These are phyloP conservation scores for Cutaneotrichosporon dermatis DNA, from an alignment of 1,284 basidiomycete genomes.

Conservation along the genomic window DNA sequence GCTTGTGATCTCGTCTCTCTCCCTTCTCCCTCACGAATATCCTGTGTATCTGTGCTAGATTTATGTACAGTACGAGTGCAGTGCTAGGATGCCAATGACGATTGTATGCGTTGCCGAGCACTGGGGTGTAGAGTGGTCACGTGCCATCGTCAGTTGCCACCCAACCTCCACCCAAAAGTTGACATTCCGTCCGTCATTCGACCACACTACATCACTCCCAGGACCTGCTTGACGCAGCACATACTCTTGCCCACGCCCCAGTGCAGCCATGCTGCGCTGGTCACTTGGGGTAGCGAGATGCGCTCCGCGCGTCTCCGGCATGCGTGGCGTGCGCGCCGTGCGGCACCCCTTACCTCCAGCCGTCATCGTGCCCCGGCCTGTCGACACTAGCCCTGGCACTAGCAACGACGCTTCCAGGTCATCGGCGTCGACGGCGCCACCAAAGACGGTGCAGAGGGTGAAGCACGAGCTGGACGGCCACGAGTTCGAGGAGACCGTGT, in stretches of 20 bases:
- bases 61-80: not conserved
- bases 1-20: not conserved
- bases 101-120: not conserved
- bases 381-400: too few species aligned
- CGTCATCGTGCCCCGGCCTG: not conserved
- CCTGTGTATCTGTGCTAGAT: not conserved
- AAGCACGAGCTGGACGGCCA: not conserved
- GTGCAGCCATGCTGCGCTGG: constrained; percentile 6
- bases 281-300: not conserved
- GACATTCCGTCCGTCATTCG: too few species aligned
- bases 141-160: too few species aligned
- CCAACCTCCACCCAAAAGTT: too few species aligned
- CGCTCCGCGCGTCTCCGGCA: too few species aligned
- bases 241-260: not conserved
- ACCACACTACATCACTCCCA: too few species aligned
- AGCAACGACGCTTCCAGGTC: too few species aligned
- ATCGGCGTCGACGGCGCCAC: too few species aligned
- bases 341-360: too few species aligned
- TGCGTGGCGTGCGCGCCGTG: not conserved
- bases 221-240: not conserved
- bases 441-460: too few species aligned
- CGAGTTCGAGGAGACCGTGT: not conserved
- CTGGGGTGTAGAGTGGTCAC: too few species aligned
- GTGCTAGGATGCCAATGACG: not conserved
- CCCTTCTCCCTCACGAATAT: not conserved